A percentile compares a stretch with the other conserved stretches of the same genome.
These are phyloP conservation scores for Nicotiana obtusifolia DNA, from an alignment of 257 asterid genomes.

Conservation along the genomic window DNA sequence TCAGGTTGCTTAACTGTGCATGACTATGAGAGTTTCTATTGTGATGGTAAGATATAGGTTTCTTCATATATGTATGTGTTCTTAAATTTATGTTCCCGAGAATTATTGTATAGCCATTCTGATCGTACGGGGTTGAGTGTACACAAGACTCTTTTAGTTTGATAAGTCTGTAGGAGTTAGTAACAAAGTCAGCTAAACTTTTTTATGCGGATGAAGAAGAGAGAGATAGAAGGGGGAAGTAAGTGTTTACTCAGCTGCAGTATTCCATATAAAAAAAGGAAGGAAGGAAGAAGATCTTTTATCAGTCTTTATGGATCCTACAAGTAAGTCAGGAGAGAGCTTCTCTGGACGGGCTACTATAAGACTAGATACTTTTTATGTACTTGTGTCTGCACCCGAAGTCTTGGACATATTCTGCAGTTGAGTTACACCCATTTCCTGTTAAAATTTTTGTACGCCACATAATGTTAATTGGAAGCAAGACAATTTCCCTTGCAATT, in stretches of 20 bases:
- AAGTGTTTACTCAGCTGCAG: background rate
- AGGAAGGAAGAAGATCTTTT: background rate
- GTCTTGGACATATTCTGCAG: background rate
- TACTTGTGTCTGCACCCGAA: background rate
- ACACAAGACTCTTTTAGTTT: background rate
- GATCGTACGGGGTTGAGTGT: background rate
- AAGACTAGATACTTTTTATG: background rate
- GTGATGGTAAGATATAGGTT: conserved; percentile 45
- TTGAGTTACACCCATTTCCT: background rate
- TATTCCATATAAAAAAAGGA: no score
- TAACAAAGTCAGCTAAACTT: background rate
- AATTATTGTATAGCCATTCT: conserved; percentile 1
- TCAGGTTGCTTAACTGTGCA: conserved; percentile 92
- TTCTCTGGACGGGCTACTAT: background rate
- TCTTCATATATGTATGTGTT: background rate
- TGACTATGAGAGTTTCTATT: conserved; percentile 62
- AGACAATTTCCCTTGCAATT: background rate
- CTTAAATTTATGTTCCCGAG: background rate
- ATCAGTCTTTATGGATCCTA: background rate
- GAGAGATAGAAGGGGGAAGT: background rate
- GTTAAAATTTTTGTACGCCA: background rate
- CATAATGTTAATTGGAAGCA: background rate
- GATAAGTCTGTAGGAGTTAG: background rate
- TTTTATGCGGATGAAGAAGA: background rate
- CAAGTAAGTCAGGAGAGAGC: background rate